phyloP scores from a whole-genome alignment of 148 eudicot species.

The Camellia granthamiana region DNA sequence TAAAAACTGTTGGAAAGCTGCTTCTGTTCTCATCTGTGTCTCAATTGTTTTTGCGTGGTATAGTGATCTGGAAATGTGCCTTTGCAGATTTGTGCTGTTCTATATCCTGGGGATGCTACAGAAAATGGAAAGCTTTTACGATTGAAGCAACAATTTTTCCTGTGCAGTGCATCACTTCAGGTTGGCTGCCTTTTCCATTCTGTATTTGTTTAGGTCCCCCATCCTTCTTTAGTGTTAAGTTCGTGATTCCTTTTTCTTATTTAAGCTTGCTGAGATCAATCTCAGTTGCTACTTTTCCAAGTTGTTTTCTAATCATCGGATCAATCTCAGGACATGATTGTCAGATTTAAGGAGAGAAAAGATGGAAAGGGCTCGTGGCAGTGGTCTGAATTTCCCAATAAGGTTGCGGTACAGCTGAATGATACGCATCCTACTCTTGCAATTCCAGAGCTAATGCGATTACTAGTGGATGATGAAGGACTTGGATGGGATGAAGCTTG shows the following conservation, averaged over 20 bases:
- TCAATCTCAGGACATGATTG: slow-evolving; percentile 72
- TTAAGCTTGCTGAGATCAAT: not conserved
- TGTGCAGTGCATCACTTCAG: slow-evolving; percentile 99
- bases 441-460: slow-evolving; percentile 94
- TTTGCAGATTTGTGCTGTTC: slow-evolving; percentile 89
- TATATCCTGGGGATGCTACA: slow-evolving; percentile 98
- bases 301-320: slow-evolving; percentile 9
- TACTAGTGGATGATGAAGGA: slow-evolving; percentile 91
- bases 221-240: not conserved
- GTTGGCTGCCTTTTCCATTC: slow-evolving; percentile 28
- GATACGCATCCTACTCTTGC: slow-evolving; percentile 98
- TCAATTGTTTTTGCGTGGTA: not conserved
- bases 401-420: slow-evolving; percentile 97
- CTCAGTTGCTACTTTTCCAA: not conserved
- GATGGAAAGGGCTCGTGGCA: slow-evolving; percentile 40
- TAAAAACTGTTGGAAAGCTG: not conserved
- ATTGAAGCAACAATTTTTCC: slow-evolving; percentile 92
- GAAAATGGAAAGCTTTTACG: slow-evolving; percentile 86
- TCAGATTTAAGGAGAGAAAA: slow-evolving; percentile 85
- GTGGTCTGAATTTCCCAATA: slow-evolving; percentile 89
- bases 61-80: slow-evolving; percentile 7
- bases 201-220: not conserved
- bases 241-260: slow-evolving; percentile 3
- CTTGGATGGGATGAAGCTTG: slow-evolving; percentile 99
- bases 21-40: slow-evolving; percentile 8